These are phyloP conservation scores for Annulohypoxylon bovei DNA, from an alignment of 495 filamentous ascomycete species.

Conservation along the genomic window DNA sequence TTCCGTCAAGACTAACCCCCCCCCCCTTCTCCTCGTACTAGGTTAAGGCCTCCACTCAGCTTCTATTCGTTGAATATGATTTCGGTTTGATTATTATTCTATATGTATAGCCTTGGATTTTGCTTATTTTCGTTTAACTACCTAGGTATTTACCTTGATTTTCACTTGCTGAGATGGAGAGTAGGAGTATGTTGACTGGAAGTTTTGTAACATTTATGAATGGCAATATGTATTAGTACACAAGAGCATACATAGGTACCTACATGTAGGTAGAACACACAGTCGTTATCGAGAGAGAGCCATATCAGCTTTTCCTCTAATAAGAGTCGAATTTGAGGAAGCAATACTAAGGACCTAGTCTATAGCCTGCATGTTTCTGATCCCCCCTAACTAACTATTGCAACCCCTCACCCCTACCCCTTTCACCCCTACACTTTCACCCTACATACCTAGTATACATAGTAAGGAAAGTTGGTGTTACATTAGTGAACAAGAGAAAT, in stretches of 20 bases:
- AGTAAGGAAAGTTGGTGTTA: background rate
- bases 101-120: background rate
- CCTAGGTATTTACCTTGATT: background rate
- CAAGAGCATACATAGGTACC: background rate
- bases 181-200: background rate
- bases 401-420: background rate
- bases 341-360: background rate
- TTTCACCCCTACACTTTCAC: background rate
- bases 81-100: background rate
- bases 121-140: background rate
- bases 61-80: slow-evolving; percentile 2
- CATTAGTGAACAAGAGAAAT: background rate
- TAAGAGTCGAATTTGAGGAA: background rate
- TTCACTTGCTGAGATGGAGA: background rate
- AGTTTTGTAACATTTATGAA: background rate
- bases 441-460: background rate
- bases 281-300: background rate
- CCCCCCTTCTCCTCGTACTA: background rate
- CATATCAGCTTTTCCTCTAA: background rate
- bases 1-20: background rate
- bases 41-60: background rate
- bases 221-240: background rate
- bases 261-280: background rate
- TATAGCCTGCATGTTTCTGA: background rate
- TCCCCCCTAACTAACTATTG: background rate